Conservation (phyloP, 176 grass and related monocot genomes). For the Tuctoria greenei region DNA sequence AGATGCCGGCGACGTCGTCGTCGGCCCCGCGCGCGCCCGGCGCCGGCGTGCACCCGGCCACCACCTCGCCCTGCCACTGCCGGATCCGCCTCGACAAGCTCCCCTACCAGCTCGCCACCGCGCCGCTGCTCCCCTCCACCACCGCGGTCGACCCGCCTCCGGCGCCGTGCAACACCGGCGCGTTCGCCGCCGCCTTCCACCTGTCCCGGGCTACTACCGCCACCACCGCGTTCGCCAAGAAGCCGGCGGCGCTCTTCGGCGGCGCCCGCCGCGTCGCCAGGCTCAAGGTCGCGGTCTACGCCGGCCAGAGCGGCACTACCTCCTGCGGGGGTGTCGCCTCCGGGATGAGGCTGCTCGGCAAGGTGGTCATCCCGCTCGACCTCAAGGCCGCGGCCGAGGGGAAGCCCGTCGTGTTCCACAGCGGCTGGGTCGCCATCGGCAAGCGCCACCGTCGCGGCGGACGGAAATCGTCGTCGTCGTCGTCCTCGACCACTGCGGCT, state of each 20-base stretch:
- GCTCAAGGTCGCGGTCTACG: constrained; percentile 70
- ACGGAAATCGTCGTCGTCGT: background rate
- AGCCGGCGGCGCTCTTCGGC: constrained; percentile 54
- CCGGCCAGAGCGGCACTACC: constrained; percentile 40
- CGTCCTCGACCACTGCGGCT: background rate
- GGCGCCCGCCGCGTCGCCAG: background rate
- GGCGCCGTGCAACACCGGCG: constrained; percentile 26
- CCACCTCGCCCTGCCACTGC: constrained; percentile 67
- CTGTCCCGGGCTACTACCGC: constrained; percentile 53
- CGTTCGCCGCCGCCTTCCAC: constrained; percentile 63
- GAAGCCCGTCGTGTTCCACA: constrained; percentile 56
- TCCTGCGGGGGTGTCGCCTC: constrained; percentile 25
- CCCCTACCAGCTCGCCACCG: constrained; percentile 47
- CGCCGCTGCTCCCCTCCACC: constrained; percentile 42
- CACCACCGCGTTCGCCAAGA: too few relatives aligned
- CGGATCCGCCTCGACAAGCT: constrained; percentile 76
- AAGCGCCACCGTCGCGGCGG: constrained; percentile 26
- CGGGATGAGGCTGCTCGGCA: constrained; percentile 52
- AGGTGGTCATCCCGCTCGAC: constrained; percentile 67
- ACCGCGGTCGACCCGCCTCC: background rate
- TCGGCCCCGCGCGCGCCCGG: background rate
- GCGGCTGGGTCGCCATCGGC: constrained; percentile 60
- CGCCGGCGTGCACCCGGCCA: constrained; percentile 69
- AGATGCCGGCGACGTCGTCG: constrained; percentile 45
- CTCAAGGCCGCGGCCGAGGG: constrained; percentile 37